A percentile compares a stretch with the other conserved stretches of the same genome.
phyloP scores from a whole-genome alignment of 768 basidiomycete genomes.

The Saitozyma sp. region DNA sequence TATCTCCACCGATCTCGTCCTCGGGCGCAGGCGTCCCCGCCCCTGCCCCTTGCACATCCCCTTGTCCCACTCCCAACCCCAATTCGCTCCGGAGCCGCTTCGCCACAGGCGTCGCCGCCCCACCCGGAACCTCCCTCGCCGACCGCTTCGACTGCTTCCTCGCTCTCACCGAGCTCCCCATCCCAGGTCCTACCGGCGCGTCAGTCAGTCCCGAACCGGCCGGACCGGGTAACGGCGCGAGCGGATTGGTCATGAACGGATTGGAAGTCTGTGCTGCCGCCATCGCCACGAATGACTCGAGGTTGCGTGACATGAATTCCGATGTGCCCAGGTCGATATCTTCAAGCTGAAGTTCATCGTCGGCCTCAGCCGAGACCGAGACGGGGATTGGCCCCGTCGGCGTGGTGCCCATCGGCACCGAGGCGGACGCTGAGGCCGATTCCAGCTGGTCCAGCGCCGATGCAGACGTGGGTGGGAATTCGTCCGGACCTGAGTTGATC shows the following conservation, averaged over 20 bases:
- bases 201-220: too few relatives aligned
- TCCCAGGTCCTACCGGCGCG: constrained; percentile 8
- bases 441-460: background rate
- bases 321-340: too few relatives aligned
- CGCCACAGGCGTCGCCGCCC: constrained; percentile 34
- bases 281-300: too few relatives aligned
- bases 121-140: constrained; percentile 27
- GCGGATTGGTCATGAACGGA: too few relatives aligned
- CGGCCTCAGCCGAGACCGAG: too few relatives aligned
- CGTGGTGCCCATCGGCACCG: background rate
- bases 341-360: too few relatives aligned
- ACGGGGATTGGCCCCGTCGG: too few relatives aligned
- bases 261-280: too few relatives aligned
- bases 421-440: background rate
- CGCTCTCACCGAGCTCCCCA: constrained; percentile 26
- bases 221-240: too few relatives aligned
- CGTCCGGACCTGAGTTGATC: background rate
- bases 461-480: background rate
- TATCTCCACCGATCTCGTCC: constrained; percentile 20
- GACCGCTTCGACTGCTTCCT: constrained; percentile 32
- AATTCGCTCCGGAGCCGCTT: constrained; percentile 15
- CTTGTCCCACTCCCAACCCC: background rate
- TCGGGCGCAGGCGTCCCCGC: constrained; percentile 1
- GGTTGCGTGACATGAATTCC: too few relatives aligned
- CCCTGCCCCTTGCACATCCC: background rate